Evolutionary conservation across 2,329 filamentous ascomycete species (phyloP).

Genomic region (Sphaceloma murrayae): DNA sequence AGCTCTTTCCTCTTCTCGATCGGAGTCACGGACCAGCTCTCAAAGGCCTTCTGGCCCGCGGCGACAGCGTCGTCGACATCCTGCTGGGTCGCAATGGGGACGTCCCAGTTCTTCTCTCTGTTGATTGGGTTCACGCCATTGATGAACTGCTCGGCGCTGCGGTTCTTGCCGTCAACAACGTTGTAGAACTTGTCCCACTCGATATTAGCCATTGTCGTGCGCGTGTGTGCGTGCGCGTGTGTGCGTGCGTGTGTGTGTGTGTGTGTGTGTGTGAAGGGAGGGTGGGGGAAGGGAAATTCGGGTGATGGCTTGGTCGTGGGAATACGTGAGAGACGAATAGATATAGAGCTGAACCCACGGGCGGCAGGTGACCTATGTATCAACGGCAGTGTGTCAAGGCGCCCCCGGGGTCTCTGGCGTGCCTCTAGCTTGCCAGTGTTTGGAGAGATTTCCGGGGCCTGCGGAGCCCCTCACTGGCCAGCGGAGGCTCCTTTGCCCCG

Average conservation of each 20-base stretch:
- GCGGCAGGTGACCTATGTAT: constrained; percentile 12
- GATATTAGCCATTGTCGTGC: constrained; percentile 34
- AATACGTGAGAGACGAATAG: neutral
- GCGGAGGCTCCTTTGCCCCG: constrained; percentile 5
- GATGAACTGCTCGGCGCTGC: constrained; percentile 26
- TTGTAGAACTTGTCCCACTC: constrained; percentile 33
- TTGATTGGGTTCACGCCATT: constrained; percentile 29
- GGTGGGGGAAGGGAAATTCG: neutral
- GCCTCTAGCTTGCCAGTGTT: constrained; percentile 9
- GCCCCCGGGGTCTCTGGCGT: constrained; percentile 12
- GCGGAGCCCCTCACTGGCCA: constrained; percentile 12
- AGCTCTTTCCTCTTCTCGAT: constrained; percentile 32
- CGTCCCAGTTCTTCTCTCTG: constrained; percentile 31
- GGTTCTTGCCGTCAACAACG: constrained; percentile 31
- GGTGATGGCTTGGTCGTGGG: neutral
- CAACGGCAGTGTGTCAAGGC: constrained; percentile 2
- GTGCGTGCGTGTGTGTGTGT: constrained; percentile 32
- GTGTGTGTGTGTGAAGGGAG: neutral
- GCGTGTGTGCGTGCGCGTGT: too few relatives aligned
- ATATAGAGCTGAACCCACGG: neutral
- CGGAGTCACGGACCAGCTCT: constrained; percentile 27
- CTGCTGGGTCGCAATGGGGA: constrained; percentile 31
- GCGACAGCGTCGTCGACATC: constrained; percentile 33
- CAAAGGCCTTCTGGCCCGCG: constrained; percentile 30
- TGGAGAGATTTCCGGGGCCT: constrained; percentile 8